These are phyloP conservation scores for Trypanosoma congolense DNA, from an alignment of 208 protist species.

Conservation along the genomic window DNA sequence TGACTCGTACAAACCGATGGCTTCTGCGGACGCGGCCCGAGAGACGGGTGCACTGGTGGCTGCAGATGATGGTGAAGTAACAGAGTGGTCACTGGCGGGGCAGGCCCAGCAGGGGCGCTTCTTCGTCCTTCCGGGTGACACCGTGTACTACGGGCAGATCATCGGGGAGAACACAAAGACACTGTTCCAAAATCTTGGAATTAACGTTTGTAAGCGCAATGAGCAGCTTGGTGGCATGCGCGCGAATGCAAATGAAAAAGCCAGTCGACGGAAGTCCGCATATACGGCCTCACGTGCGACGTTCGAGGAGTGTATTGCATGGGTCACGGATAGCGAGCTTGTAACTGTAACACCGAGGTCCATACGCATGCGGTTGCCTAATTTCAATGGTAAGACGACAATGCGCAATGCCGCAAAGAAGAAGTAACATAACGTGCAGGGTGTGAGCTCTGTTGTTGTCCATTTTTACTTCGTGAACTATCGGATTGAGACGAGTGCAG, in stretches of 20 bases:
- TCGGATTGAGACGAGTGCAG: too few species aligned
- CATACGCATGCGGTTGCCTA: conserved; percentile 86
- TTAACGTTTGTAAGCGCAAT: conserved; percentile 89
- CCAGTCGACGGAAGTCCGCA: conserved; percentile 46
- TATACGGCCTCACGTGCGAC: conserved; percentile 57
- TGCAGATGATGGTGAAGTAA: conserved; percentile 78
- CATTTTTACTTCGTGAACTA: too few species aligned
- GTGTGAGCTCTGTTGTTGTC: conserved; percentile 3
- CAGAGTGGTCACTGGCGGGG: conserved; percentile 81
- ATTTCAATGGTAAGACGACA: conserved; percentile 86
- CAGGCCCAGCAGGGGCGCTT: conserved; percentile 76
- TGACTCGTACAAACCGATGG: conserved; percentile 76
- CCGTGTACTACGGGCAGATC: conserved; percentile 89
- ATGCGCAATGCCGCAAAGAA: conserved; percentile 63
- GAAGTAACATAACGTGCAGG: conserved; percentile 24
- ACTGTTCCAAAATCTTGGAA: conserved; percentile 78
- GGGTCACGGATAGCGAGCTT: conserved; percentile 86
- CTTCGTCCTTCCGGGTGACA: conserved; percentile 81
- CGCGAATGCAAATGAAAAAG: conserved; percentile 88
- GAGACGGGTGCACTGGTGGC: conserved; percentile 87
- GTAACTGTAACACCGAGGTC: conserved; percentile 91
- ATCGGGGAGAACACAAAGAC: conserved; percentile 88
- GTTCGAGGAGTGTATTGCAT: conserved; percentile 87
- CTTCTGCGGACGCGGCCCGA: conserved; percentile 51
- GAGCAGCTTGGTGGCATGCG: conserved; percentile 88